Evolutionary conservation across 176 grass and related monocot species (phyloP), one percentile per base, ranked within the genome.

Genomic region (Hordeum vulgare): DNA sequence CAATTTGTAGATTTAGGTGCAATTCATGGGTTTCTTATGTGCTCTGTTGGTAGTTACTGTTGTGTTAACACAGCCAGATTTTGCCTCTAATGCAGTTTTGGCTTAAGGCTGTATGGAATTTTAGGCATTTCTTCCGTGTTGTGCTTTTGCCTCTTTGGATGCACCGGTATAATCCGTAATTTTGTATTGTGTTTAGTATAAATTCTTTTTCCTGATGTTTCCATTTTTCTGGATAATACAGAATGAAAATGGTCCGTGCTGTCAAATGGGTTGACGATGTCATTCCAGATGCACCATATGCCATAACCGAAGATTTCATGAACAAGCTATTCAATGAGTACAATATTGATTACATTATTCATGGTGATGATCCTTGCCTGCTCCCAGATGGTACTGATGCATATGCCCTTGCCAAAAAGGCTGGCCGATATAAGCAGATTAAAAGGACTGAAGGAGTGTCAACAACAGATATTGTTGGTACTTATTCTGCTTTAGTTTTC

Each of bases 341-440:
- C 76, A 89, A 90, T 79, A 95, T 95, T 63, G 95, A 98, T 81
- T 98, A 98, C 70, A 98, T 97, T 70, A 97, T 98, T 83, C 95
- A 98, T 88, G 95, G 95, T 25, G 92, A 95, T 21, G 96, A 98
- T 88, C 92, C 96, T 86, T 98, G 92, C 65, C 83, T 98, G 51
- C 90, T 98, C 15, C 92, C 92, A 9, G 95, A 98, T 77, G 92
- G 95, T 74, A 98, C 90, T 60, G 96, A 95, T 35, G 96, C 92
- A 39, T 98, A 95, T 90, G 92, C 96, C 57, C 89, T 98, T 73
- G 92, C 92, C 42, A 95, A 95, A 90, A 98, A 91, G 86, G 96
- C 90, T 81, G 86, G 89, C 15, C 89, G 96, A n/a, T 98, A 95
- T 79, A 98, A 98, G 76, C 96, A 98, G 77, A 98, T 95, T 80